Conservation (phyloP, 495 filamentous ascomycete genomes). For the Trichoderma reesei region DNA sequence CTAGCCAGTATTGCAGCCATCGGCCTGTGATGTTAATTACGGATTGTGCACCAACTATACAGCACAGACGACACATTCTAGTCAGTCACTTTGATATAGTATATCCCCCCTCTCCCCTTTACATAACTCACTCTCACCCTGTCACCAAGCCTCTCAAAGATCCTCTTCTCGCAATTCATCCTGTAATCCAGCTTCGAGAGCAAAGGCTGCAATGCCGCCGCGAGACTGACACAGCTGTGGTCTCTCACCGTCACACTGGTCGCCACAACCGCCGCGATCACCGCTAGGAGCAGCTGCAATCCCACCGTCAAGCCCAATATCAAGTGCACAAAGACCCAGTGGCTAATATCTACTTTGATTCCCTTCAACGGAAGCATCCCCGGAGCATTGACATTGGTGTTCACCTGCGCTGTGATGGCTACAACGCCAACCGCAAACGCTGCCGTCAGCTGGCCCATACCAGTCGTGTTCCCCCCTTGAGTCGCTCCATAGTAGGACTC, state of each 20-base stretch:
- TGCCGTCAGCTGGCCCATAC: conserved; percentile 2
- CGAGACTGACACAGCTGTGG: not conserved
- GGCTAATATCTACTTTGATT: not conserved
- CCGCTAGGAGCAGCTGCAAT: conserved; percentile 2
- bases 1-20: too few species aligned
- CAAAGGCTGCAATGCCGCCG: not conserved
- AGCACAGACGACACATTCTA: not conserved
- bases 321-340: not conserved
- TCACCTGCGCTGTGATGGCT: conserved; percentile 1
- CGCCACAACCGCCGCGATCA: not conserved
- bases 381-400: not conserved
- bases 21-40: too few species aligned
- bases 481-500: conserved; percentile 1
- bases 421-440: not conserved
- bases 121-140: not conserved
- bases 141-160: not conserved
- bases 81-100: not conserved
- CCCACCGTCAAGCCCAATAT: not conserved
- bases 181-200: not conserved
- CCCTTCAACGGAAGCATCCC: not conserved
- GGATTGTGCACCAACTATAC: not conserved
- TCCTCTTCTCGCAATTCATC: not conserved
- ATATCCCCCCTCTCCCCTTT: not conserved
- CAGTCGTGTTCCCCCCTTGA: conserved; percentile 3
- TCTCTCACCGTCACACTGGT: not conserved